These are phyloP conservation scores for Trametes punicea DNA, from an alignment of 768 basidiomycete species.

Conservation along the genomic window DNA sequence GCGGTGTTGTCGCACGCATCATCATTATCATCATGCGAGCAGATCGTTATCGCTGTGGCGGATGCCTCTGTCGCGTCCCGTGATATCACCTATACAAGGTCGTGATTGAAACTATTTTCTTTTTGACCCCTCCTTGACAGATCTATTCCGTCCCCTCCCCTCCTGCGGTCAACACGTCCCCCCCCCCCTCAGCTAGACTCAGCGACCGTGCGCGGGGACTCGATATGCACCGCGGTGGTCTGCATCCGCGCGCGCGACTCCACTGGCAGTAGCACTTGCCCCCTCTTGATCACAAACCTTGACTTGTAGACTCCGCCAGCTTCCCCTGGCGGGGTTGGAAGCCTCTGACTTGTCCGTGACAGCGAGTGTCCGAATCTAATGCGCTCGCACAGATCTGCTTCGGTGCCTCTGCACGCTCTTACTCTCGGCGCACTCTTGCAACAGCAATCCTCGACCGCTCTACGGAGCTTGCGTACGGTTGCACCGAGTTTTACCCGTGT, in stretches of 20 bases:
- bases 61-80: neutral
- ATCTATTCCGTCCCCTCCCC: conserved; percentile 1
- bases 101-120: neutral
- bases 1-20: neutral
- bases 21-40: neutral
- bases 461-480: too few species aligned
- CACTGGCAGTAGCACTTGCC: neutral
- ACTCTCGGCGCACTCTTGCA: too few species aligned
- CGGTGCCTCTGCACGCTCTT: too few species aligned
- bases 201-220: neutral
- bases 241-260: conserved; percentile 4
- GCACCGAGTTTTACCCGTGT: neutral
- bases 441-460: too few species aligned
- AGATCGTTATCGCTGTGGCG: neutral
- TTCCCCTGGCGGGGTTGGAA: neutral
- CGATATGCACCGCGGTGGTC: conserved; percentile 1
- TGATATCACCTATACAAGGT: neutral
- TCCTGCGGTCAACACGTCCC: neutral
- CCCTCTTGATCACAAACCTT: neutral
- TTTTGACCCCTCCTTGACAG: conserved; percentile 10
- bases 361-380: neutral
- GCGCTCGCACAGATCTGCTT: too few species aligned
- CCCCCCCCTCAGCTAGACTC: neutral
- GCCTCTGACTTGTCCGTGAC: neutral
- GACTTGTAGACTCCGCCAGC: too few species aligned